Percentiles rank a stretch among this genome's conserved stretches.
These are phyloP conservation scores for Syncephalastrum monosporum DNA, from an alignment of 371 early-diverging fungal species.

Conservation along the genomic window DNA sequence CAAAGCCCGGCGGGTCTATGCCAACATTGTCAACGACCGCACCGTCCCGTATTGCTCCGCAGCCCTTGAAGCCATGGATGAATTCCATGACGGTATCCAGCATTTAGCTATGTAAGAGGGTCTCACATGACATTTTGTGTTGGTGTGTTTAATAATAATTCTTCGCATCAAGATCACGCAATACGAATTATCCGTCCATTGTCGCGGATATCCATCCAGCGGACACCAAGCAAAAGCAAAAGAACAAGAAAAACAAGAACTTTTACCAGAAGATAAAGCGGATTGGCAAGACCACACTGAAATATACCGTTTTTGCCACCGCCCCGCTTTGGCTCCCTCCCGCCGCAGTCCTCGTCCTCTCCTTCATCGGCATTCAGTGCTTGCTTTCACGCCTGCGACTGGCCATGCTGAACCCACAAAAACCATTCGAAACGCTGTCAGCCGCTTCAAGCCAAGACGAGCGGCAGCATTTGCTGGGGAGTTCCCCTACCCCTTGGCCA, in stretches of 20 bases:
- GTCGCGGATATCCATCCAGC: slow-evolving; percentile 1
- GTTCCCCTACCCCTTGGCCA: slow-evolving; percentile 2
- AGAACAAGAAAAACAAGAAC: neutral
- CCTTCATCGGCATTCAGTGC: slow-evolving; percentile 24
- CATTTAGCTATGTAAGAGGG: slow-evolving; percentile 43
- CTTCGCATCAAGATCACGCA: neutral
- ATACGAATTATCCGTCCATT: slow-evolving; percentile 7
- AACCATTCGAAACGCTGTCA: neutral
- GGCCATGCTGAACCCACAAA: slow-evolving; percentile 7
- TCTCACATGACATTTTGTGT: too few relatives aligned
- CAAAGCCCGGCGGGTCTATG: slow-evolving; percentile 52
- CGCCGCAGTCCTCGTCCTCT: slow-evolving; percentile 3
- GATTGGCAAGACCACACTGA: neutral
- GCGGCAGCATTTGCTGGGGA: slow-evolving; percentile 11
- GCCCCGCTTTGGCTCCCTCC: slow-evolving; percentile 12
- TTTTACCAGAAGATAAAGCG: neutral
- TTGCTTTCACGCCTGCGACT: slow-evolving; percentile 24
- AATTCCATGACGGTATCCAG: slow-evolving; percentile 39
- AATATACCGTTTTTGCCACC: neutral
- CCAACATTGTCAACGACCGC: slow-evolving; percentile 71
- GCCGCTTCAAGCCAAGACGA: slow-evolving; percentile 12
- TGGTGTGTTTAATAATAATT: neutral
- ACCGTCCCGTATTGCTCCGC: slow-evolving; percentile 71
- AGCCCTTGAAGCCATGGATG: slow-evolving; percentile 52
- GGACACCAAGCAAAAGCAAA: neutral